phyloP scores from a whole-genome alignment of 352 stramenopile species.

The Phytopythium vexans region DNA sequence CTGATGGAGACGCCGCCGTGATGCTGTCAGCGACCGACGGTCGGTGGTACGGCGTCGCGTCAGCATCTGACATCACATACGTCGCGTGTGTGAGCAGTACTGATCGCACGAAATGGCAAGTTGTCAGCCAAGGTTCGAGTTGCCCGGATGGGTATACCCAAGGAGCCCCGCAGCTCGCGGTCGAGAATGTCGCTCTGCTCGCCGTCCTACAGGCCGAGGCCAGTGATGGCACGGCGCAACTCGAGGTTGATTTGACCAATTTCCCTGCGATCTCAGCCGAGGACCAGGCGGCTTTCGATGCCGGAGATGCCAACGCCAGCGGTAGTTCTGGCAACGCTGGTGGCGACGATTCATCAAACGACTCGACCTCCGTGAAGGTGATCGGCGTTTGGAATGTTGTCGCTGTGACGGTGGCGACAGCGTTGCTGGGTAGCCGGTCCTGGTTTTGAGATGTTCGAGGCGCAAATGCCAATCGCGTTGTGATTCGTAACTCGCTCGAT shows the following conservation, averaged over 20 bases:
- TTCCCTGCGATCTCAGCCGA: conserved; percentile 43
- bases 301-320: conserved; percentile 20
- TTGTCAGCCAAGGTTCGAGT: conserved; percentile 40
- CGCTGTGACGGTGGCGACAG: background rate
- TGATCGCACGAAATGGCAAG: conserved; percentile 39
- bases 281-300: conserved; percentile 40
- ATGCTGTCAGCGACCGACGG: conserved; percentile 48
- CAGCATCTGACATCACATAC: conserved; percentile 34
- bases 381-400: background rate
- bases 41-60: conserved; percentile 46
- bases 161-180: conserved; percentile 30
- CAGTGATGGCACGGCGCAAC: conserved; percentile 28
- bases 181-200: conserved; percentile 52
- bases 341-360: conserved; percentile 5
- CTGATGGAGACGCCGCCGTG: conserved; percentile 25
- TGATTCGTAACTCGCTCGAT: too few relatives aligned
- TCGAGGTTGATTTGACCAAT: conserved; percentile 45
- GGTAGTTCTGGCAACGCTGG: background rate
- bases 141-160: conserved; percentile 35
- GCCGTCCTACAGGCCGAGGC: conserved; percentile 22
- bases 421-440: background rate
- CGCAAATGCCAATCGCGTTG: too few relatives aligned
- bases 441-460: too few relatives aligned
- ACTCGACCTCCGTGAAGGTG: background rate
- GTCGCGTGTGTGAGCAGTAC: conserved; percentile 56